These are phyloP conservation scores for Akebia trifoliata DNA, from an alignment of 164 flowering plant genomes.

Conservation along the genomic window DNA sequence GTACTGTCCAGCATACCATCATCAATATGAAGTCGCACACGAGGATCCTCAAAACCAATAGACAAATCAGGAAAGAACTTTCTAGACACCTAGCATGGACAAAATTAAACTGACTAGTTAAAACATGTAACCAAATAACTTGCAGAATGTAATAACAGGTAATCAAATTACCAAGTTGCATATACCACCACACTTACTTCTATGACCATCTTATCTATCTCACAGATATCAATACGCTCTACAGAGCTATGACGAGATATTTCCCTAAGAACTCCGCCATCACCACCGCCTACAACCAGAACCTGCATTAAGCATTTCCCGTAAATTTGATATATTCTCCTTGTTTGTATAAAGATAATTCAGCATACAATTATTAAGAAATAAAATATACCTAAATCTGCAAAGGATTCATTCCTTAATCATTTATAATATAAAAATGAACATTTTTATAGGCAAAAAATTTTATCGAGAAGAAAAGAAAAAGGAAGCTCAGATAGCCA, in stretches of 20 bases:
- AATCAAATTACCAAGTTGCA: background rate
- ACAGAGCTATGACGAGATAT: conserved; percentile 86
- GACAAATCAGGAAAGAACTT: conserved; percentile 75
- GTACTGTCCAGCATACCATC: conserved; percentile 89
- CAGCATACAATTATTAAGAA: too few relatives aligned
- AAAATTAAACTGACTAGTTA: too few relatives aligned
- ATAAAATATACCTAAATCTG: too few relatives aligned
- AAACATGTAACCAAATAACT: background rate
- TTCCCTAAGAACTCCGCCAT: conserved; percentile 96
- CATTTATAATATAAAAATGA: too few relatives aligned
- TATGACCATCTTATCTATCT: conserved; percentile 90
- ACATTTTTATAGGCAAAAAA: too few relatives aligned
- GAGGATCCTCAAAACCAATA: conserved; percentile 94
- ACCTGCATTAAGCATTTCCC: too few relatives aligned
- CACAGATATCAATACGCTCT: conserved; percentile 88
- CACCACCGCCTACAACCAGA: conserved; percentile 98
- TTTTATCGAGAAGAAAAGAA: too few relatives aligned
- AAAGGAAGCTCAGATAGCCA: too few relatives aligned
- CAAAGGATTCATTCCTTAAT: too few relatives aligned
- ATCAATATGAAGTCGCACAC: conserved; percentile 84
- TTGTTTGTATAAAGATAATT: too few relatives aligned
- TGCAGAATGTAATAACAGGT: background rate
- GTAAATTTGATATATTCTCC: too few relatives aligned
- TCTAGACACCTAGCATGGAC: conserved; percentile 63
- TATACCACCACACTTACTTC: conserved; percentile 77